Percentiles rank a stretch among this genome's conserved stretches.
Conservation (phyloP, 2,329 filamentous ascomycete species). For the Metarhizium brunneum region DNA sequence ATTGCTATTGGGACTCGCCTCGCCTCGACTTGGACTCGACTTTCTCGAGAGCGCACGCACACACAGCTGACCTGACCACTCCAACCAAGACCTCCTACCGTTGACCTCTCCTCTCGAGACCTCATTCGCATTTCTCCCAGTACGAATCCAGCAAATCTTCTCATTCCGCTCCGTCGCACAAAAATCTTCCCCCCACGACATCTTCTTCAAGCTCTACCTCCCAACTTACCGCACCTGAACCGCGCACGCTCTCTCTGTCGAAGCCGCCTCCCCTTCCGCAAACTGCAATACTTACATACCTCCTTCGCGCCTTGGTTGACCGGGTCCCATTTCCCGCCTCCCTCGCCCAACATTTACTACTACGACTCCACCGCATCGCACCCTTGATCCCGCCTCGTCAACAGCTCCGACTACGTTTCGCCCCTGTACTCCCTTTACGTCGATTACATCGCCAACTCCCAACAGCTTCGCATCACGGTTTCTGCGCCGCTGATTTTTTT, state of each 20-base stretch:
- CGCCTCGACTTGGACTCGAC: no score
- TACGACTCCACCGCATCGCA: conserved; percentile 2
- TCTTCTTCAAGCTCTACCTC: background rate
- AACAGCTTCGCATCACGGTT: background rate
- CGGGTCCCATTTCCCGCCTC: background rate
- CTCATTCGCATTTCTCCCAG: conserved; percentile 2
- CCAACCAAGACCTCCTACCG: background rate
- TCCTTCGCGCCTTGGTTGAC: background rate
- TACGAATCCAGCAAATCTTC: background rate
- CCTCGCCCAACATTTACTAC: background rate
- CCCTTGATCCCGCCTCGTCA: conserved; percentile 2
- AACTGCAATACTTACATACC: background rate
- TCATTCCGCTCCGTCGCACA: background rate
- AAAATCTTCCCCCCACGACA: background rate
- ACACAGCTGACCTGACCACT: background rate
- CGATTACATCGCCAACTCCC: background rate
- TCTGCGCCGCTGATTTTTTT: background rate
- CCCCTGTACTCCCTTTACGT: background rate
- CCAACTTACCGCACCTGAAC: background rate
- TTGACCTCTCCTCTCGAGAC: background rate
- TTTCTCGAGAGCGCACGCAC: background rate
- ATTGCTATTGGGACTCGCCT: background rate
- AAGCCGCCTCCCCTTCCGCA: background rate
- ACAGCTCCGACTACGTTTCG: background rate
- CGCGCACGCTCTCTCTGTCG: background rate